Conservation (phyloP, 2,329 filamentous ascomycete species). For the Trichoderma polysporum region DNA sequence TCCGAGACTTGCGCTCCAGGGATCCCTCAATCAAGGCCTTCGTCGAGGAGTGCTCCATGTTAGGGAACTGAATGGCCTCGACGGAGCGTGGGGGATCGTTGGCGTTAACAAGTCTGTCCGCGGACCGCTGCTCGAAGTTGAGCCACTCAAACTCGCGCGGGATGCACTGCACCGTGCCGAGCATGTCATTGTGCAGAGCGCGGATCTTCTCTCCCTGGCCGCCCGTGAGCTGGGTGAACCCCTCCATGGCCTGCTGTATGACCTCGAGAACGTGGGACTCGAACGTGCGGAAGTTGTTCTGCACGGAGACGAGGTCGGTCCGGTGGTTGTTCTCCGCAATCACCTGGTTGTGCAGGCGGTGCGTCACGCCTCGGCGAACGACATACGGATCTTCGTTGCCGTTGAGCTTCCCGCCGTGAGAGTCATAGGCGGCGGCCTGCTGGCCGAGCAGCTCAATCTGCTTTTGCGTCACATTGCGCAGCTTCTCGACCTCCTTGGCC, state of each 20-base stretch:
- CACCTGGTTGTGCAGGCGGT: slow-evolving; percentile 87
- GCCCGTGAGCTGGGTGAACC: slow-evolving; percentile 78
- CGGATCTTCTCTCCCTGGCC: slow-evolving; percentile 80
- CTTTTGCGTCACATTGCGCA: slow-evolving; percentile 82
- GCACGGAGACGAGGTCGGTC: slow-evolving; percentile 87
- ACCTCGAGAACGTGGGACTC: slow-evolving; percentile 82
- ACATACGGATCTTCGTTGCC: slow-evolving; percentile 85
- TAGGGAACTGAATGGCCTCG: slow-evolving; percentile 76
- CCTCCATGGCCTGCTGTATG: slow-evolving; percentile 76
- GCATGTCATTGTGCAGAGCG: slow-evolving; percentile 80
- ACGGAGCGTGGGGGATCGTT: slow-evolving; percentile 71
- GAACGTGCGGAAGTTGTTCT: slow-evolving; percentile 84
- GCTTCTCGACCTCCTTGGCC: slow-evolving; percentile 89
- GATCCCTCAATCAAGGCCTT: slow-evolving; percentile 82
- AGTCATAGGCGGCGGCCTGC: slow-evolving; percentile 77
- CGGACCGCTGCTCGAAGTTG: slow-evolving; percentile 72
- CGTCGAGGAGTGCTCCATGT: slow-evolving; percentile 79
- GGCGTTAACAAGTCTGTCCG: slow-evolving; percentile 73
- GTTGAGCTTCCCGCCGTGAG: slow-evolving; percentile 67
- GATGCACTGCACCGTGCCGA: slow-evolving; percentile 72
- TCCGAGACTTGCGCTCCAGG: slow-evolving; percentile 86
- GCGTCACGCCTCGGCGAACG: slow-evolving; percentile 73
- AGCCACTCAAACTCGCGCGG: slow-evolving; percentile 89
- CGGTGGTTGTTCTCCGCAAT: slow-evolving; percentile 94
- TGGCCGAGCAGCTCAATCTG: slow-evolving; percentile 92